phyloP scores from a whole-genome alignment of 2,329 filamentous ascomycete genomes.

The Neofusicoccum umdonicola region DNA sequence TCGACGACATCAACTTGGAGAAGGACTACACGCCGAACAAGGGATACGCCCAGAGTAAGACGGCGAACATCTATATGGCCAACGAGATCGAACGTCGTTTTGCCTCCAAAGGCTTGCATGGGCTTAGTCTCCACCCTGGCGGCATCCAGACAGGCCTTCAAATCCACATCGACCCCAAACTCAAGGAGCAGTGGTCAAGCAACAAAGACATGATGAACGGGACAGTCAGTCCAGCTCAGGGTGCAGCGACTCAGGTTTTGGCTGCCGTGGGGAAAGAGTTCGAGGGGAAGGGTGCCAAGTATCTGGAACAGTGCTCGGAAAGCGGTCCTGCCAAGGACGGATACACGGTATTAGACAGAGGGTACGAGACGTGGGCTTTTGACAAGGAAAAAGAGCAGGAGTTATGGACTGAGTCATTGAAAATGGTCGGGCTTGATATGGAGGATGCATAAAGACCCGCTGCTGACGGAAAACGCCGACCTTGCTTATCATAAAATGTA shows the following conservation, averaged over 20 bases:
- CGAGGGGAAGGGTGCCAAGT: constrained; percentile 27
- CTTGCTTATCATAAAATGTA: background rate
- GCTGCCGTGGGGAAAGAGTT: constrained; percentile 21
- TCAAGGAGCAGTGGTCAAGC: constrained; percentile 51
- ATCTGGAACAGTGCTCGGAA: constrained; percentile 43
- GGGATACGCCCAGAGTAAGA: constrained; percentile 24
- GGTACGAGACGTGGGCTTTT: constrained; percentile 14
- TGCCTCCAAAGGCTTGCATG: constrained; percentile 22
- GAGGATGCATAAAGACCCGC: background rate
- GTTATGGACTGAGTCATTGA: constrained; percentile 20
- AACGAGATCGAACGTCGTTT: constrained; percentile 16
- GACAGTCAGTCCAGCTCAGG: background rate
- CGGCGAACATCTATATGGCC: constrained; percentile 30
- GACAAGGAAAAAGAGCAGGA: constrained; percentile 14
- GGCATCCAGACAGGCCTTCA: constrained; percentile 40
- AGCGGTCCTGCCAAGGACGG: constrained; percentile 21
- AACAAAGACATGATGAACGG: constrained; percentile 34
- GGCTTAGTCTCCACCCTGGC: constrained; percentile 33
- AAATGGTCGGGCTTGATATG: constrained; percentile 21
- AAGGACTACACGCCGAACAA: constrained; percentile 36
- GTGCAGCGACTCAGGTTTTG: constrained; percentile 49
- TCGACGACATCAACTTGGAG: constrained; percentile 43
- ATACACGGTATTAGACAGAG: constrained; percentile 13
- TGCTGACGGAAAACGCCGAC: no score
- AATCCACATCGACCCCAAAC: constrained; percentile 43